phyloP scores from a whole-genome alignment of 495 filamentous ascomycete species.

The Clohesyomyces aquaticus region DNA sequence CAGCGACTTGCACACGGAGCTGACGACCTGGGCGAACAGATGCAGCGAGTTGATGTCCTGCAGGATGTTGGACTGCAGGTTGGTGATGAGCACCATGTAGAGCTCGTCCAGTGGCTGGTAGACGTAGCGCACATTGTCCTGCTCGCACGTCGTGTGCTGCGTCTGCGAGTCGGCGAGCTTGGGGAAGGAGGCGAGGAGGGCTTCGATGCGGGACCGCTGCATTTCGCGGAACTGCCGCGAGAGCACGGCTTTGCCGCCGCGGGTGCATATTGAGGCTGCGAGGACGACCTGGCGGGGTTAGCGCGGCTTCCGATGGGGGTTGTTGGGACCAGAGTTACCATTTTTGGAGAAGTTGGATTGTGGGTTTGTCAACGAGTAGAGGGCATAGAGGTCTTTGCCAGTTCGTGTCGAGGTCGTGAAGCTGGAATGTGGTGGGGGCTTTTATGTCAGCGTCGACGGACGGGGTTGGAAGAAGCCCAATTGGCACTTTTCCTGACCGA shows the following conservation, averaged over 20 bases:
- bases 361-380: no score
- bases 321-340: no score
- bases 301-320: constrained; percentile 8
- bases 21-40: constrained; percentile 94
- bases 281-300: constrained; percentile 76
- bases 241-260: constrained; percentile 94
- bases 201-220: constrained; percentile 92
- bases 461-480: no score
- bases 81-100: constrained; percentile 99
- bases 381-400: no score
- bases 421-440: no score
- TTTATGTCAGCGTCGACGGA: no score
- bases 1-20: constrained; percentile 91
- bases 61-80: constrained; percentile 97
- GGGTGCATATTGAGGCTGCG: constrained; percentile 97
- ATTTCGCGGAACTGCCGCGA: constrained; percentile 97
- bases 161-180: constrained; percentile 93
- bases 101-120: constrained; percentile 98
- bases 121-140: constrained; percentile 98
- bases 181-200: constrained; percentile 91
- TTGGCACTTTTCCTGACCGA: no score
- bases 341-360: no score
- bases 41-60: constrained; percentile 99
- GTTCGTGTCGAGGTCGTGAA: no score
- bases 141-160: constrained; percentile 96